A percentile compares a stretch with the other conserved stretches of the same genome.
These are phyloP conservation scores for Casuarina cunninghamiana DNA, from an alignment of 306 rosid genomes.

Conservation along the genomic window DNA sequence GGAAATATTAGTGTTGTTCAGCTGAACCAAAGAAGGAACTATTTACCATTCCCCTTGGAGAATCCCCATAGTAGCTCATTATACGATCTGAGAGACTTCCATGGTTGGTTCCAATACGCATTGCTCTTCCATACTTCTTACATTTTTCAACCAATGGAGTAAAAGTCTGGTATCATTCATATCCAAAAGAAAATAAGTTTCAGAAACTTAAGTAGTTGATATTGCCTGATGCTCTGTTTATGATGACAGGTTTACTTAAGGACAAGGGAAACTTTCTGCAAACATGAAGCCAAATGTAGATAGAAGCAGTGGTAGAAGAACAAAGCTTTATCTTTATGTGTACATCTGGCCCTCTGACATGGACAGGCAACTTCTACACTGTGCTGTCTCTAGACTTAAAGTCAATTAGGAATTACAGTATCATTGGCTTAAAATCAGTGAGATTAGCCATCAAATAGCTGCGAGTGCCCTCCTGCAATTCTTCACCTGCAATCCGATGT, in stretches of 20 bases:
- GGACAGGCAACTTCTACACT: not conserved
- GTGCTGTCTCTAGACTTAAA: not conserved
- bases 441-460: not conserved
- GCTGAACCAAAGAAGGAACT: slow-evolving; percentile 22
- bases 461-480: too few relatives aligned
- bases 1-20: slow-evolving; percentile 2
- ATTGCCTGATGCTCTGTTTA: not conserved
- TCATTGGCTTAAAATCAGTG: not conserved
- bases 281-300: slow-evolving; percentile 12
- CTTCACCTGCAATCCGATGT: too few relatives aligned
- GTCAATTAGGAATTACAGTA: not conserved
- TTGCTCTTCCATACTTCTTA: slow-evolving; percentile 97
- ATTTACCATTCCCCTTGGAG: slow-evolving; percentile 98
- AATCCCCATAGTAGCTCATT: slow-evolving; percentile 99
- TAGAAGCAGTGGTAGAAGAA: not conserved
- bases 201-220: slow-evolving; percentile 9
- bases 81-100: slow-evolving; percentile 99
- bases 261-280: slow-evolving; percentile 1
- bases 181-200: not conserved
- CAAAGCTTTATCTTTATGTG: not conserved
- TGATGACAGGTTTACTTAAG: not conserved
- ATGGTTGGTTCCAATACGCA: slow-evolving; percentile 99
- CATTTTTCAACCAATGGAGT: slow-evolving; percentile 95
- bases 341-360: not conserved
- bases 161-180: slow-evolving; percentile 60